A percentile compares a stretch with the other conserved stretches of the same genome.
These are phyloP conservation scores for Penicillium sp. DNA, from an alignment of 2,329 filamentous ascomycete genomes.

Conservation along the genomic window DNA sequence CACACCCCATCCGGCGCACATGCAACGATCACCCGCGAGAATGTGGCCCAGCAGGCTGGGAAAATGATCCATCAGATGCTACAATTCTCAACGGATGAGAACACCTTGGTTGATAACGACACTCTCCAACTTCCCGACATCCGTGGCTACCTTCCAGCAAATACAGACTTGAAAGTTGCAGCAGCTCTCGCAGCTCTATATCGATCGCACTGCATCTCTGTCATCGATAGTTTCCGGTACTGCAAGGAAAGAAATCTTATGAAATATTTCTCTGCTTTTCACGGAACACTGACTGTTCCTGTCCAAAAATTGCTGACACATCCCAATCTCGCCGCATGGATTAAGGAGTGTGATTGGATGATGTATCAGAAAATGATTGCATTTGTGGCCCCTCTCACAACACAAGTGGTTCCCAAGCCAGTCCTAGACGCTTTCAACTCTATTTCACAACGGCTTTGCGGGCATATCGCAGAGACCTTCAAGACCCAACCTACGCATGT, in stretches of 20 bases:
- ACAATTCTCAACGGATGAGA: constrained; percentile 37
- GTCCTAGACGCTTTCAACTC: constrained; percentile 84
- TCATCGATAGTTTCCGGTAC: constrained; percentile 92
- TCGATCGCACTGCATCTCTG: constrained; percentile 88
- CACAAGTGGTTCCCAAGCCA: constrained; percentile 85
- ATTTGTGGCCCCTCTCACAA: constrained; percentile 81
- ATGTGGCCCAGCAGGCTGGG: constrained; percentile 39
- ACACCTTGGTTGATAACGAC: constrained; percentile 59
- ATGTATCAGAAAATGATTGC: constrained; percentile 97
- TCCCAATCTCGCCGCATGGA: constrained; percentile 81
- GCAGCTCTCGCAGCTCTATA: constrained; percentile 85
- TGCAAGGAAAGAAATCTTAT: constrained; percentile 98
- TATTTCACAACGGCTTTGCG: constrained; percentile 77
- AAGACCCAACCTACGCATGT: constrained; percentile 82
- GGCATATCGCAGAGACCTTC: constrained; percentile 81
- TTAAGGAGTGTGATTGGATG: constrained; percentile 90
- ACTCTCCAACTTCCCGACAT: constrained; percentile 82
- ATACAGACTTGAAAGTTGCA: constrained; percentile 83
- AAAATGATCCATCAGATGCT: constrained; percentile 43
- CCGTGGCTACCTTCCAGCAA: constrained; percentile 71
- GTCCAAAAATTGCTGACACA: constrained; percentile 89
- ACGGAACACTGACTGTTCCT: constrained; percentile 92
- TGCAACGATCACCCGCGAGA: constrained; percentile 37
- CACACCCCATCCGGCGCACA: constrained; percentile 29
- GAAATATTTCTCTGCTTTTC: constrained; percentile 89